phyloP scores from a whole-genome alignment of 305 asterid species.

The Fraxinus baroniana region DNA sequence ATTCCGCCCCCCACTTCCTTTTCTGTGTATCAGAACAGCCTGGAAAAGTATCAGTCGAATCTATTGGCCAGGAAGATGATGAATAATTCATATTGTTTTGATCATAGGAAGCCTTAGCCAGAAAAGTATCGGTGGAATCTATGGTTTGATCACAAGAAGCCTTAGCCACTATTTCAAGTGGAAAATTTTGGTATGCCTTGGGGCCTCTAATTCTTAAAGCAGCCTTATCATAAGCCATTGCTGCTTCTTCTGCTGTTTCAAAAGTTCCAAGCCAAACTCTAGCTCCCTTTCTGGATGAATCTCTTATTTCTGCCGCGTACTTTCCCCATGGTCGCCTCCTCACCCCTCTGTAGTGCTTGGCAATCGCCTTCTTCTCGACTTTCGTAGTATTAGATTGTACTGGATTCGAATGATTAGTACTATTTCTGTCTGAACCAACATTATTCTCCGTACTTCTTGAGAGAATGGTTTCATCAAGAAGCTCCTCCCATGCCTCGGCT shows the following conservation, averaged over 20 bases:
- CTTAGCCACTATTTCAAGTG: conserved; percentile 39
- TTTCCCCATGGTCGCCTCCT: conserved; percentile 83
- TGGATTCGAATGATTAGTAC: neutral
- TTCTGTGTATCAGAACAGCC: conserved; percentile 17
- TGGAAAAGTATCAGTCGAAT: neutral
- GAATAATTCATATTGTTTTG: neutral
- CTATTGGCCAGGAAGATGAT: neutral
- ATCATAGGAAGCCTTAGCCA: neutral
- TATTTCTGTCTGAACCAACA: neutral
- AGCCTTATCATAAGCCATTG: conserved; percentile 74
- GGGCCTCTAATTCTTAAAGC: conserved; percentile 70
- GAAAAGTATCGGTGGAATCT: neutral
- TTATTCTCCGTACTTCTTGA: neutral
- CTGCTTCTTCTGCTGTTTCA: conserved; percentile 72
- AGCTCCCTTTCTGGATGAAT: conserved; percentile 60
- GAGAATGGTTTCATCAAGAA: conserved; percentile 38
- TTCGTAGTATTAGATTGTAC: neutral
- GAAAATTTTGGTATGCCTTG: conserved; percentile 58
- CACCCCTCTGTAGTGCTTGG: conserved; percentile 62
- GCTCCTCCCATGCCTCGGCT: conserved; percentile 58
- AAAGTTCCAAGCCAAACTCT: conserved; percentile 82
- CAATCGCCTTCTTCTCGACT: conserved; percentile 7
- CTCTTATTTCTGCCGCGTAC: conserved; percentile 79
- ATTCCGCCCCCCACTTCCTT: conserved; percentile 24
- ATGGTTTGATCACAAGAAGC: conserved; percentile 13